Percentiles rank a stretch among this genome's conserved stretches.
Conservation (phyloP, 2,329 filamentous ascomycete species). For the Chaetomiaceae sp. region DNA sequence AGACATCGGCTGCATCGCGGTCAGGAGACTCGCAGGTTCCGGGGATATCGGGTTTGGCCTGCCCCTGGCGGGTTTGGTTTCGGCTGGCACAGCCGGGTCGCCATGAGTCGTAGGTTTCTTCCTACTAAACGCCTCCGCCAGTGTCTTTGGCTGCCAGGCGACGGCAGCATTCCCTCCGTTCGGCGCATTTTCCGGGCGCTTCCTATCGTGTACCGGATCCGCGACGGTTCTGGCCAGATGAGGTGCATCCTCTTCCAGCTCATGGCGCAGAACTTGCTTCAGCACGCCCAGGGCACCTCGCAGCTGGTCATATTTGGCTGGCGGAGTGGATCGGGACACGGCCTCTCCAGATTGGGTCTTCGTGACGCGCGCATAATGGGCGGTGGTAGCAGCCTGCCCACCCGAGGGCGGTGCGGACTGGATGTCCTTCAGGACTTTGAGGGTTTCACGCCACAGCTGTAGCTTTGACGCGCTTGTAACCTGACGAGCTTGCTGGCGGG, state of each 20-base stretch:
- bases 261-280: constrained; percentile 33
- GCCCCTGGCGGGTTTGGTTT: not conserved
- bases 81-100: not conserved
- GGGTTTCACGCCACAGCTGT: constrained; percentile 25
- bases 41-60: not conserved
- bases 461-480: not conserved
- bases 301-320: constrained; percentile 23
- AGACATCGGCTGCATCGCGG: not conserved
- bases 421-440: constrained; percentile 23
- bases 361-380: not conserved
- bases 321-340: not conserved
- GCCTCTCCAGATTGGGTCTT: too few species aligned
- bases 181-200: not conserved
- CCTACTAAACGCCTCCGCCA: too few species aligned
- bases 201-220: not conserved
- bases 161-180: not conserved
- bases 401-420: constrained; percentile 6
- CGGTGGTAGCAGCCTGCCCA: too few species aligned
- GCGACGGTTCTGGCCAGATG: not conserved
- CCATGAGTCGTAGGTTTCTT: not conserved
- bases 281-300: constrained; percentile 34
- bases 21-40: not conserved
- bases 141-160: too few species aligned
- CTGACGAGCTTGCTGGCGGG: not conserved
- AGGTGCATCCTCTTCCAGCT: constrained; percentile 18